phyloP scores from a whole-genome alignment of 345 rosid genomes.

The Heritiera littoralis region DNA sequence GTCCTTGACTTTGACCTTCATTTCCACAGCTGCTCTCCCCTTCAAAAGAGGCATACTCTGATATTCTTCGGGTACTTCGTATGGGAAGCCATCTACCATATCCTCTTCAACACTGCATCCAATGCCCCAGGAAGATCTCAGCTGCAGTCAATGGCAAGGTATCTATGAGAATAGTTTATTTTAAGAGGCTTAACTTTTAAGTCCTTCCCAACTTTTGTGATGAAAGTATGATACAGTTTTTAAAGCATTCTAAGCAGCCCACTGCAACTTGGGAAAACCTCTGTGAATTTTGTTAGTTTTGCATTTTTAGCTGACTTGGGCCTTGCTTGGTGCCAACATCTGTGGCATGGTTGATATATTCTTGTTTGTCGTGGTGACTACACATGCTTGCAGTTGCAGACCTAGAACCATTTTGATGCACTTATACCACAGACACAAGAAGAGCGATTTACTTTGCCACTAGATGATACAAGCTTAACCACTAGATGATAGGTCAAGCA shows the following conservation, averaged over 20 bases:
- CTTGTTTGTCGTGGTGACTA: not conserved
- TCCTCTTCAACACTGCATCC: slow-evolving; percentile 99
- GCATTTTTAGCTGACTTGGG: not conserved
- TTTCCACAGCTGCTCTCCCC: slow-evolving; percentile 94
- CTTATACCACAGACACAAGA: not conserved
- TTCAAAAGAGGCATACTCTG: slow-evolving; percentile 83
- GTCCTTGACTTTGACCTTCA: slow-evolving; percentile 98
- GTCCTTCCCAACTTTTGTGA: slow-evolving; percentile 30
- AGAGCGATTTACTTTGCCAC: not conserved
- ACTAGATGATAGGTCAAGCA: not conserved
- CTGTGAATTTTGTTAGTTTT: not conserved
- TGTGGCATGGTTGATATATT: not conserved
- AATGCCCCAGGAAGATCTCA: slow-evolving; percentile 99
- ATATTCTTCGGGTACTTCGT: slow-evolving; percentile 87
- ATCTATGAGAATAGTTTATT: slow-evolving; percentile 62
- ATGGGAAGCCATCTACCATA: slow-evolving; percentile 95
- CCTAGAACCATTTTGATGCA: not conserved
- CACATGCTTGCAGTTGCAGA: not conserved
- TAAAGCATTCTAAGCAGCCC: slow-evolving; percentile 1
- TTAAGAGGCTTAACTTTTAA: slow-evolving; percentile 36
- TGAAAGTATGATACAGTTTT: not conserved
- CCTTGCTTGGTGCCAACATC: not conserved
- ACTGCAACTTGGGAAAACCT: not conserved
- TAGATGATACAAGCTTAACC: not conserved
- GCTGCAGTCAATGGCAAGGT: slow-evolving; percentile 99